Evolutionary conservation across 176 grass and related monocot genomes (phyloP), one percentile per base, ranked within the genome.

Genomic region (Musa troglodytarum): DNA sequence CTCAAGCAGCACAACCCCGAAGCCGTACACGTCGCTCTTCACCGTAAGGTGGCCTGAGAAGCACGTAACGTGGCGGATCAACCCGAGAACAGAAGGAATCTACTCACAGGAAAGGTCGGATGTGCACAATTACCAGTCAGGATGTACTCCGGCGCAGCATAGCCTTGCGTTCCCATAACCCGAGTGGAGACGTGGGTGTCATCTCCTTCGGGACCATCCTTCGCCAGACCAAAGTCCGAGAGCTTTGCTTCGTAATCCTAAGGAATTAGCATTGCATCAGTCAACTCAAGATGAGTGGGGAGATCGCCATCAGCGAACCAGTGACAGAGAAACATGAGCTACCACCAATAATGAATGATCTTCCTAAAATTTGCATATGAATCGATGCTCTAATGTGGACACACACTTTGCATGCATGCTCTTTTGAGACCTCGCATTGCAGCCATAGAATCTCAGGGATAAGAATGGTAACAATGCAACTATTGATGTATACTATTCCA

Each of bases 91-190:
- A 43, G 34, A 43, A 43, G 34, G 34, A 29, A 29, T 29, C 29
- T 29, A 3, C 29, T 29, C 29, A 29, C 29, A 2, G 29, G 29
- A 43, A 43, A 43, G 34, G 4, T 6, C 4, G 34, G 34, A 43
- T 43, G 4, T 43, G 34, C 34, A 0, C 0, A 5, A 11, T 68
- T 70, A 70, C 68, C 68, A 19, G 96, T 99, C 91, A 99, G 84
- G 73, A 99, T 99, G 85, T 99, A 99, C 82, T 99, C 96, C 0
- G 96, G 96, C 34, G 91, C 96, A 17, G 96, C 86, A 24, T 99
- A 99, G 1, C 96, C 96, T n/a, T 94, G 91, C 3, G 96, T 99
- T 52, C 96, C 96, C 96, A 99, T 99, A 23, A 99, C 86, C 8
- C 90, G 77, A 0, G 91, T 94, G 15, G 96, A 99, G 50, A 99